phyloP scores from a whole-genome alignment of 805 yeast genomes.

The Yamadazyma phyllophila region DNA sequence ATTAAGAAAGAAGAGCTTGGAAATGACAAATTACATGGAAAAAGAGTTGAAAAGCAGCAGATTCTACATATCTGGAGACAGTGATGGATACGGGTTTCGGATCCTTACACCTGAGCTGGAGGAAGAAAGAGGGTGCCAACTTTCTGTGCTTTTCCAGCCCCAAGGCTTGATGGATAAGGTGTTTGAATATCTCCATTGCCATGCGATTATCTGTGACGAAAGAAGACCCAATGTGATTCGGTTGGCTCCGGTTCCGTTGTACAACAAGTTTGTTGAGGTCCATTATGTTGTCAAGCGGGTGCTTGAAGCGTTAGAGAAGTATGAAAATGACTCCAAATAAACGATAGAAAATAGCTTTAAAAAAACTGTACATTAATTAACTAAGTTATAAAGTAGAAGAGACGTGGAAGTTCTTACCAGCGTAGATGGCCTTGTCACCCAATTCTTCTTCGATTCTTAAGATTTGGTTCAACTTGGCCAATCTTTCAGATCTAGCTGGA shows the following conservation, averaged over 20 bases:
- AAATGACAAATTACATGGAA: conserved; percentile 58
- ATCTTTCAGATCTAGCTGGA: conserved; percentile 99
- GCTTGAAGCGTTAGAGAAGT: conserved; percentile 33
- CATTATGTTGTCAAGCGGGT: conserved; percentile 44
- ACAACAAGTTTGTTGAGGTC: conserved; percentile 73
- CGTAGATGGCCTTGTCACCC: conserved; percentile 95
- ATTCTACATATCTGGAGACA: conserved; percentile 37
- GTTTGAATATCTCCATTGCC: conserved; percentile 44
- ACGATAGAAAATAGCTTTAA: too few species aligned
- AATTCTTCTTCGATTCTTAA: conserved; percentile 98
- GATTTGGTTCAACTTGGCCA: conserved; percentile 98
- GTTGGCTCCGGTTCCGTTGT: conserved; percentile 82
- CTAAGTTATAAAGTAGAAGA: conserved; percentile 37
- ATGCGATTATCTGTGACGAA: conserved; percentile 82
- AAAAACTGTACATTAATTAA: too few species aligned
- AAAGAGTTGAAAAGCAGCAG: conserved; percentile 43
- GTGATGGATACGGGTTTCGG: conserved; percentile 45
- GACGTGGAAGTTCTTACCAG: conserved; percentile 86
- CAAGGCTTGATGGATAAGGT: conserved; percentile 61
- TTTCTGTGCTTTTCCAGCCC: conserved; percentile 62
- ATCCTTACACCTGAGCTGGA: conserved; percentile 69
- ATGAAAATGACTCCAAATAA: too few species aligned
- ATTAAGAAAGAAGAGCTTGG: conserved; percentile 55
- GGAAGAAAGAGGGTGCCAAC: conserved; percentile 72
- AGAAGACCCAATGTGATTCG: conserved; percentile 88